Conservation (phyloP, 192 early-diverging fungal species). For the Borealophlyctis nickersoniae region DNA sequence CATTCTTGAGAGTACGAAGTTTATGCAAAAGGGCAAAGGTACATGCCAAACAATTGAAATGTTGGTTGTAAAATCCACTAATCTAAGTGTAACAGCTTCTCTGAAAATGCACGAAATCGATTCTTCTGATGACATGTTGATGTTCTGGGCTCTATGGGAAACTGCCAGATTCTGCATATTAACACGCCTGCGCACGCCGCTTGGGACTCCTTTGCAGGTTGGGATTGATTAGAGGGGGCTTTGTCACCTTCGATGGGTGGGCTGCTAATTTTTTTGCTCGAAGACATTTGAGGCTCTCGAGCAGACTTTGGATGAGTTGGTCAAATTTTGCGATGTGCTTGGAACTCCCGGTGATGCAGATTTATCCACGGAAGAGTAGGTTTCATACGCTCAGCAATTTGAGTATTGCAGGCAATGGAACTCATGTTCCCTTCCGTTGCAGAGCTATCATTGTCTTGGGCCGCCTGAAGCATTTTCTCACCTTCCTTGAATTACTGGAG, state of each 20-base stretch:
- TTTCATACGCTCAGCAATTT: no score
- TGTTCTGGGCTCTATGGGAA: slow-evolving; percentile 77
- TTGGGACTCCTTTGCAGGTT: slow-evolving; percentile 68
- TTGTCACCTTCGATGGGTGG: slow-evolving; percentile 12
- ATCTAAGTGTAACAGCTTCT: background rate
- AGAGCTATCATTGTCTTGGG: slow-evolving; percentile 8
- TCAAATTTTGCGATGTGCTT: no score
- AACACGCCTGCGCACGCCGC: slow-evolving; percentile 69
- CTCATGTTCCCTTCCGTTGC: no score
- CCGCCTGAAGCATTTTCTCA: slow-evolving; percentile 46
- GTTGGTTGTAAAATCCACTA: no score
- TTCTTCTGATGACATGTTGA: slow-evolving; percentile 47
- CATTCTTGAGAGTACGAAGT: background rate
- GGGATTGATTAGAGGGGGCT: slow-evolving; percentile 45
- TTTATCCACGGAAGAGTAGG: no score
- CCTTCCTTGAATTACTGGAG: slow-evolving; percentile 70
- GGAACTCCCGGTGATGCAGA: no score
- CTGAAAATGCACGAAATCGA: background rate
- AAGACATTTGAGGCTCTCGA: slow-evolving; percentile 43
- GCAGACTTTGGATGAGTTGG: slow-evolving; percentile 5
- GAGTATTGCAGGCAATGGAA: no score
- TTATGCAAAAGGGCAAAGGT: no score
- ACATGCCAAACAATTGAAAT: no score
- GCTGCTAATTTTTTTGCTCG: slow-evolving; percentile 1
- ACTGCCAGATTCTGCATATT: slow-evolving; percentile 66